A percentile compares a stretch with the other conserved stretches of the same genome.
Conservation (phyloP, 2,329 filamentous ascomycete species). For the Penicillium polonicum region DNA sequence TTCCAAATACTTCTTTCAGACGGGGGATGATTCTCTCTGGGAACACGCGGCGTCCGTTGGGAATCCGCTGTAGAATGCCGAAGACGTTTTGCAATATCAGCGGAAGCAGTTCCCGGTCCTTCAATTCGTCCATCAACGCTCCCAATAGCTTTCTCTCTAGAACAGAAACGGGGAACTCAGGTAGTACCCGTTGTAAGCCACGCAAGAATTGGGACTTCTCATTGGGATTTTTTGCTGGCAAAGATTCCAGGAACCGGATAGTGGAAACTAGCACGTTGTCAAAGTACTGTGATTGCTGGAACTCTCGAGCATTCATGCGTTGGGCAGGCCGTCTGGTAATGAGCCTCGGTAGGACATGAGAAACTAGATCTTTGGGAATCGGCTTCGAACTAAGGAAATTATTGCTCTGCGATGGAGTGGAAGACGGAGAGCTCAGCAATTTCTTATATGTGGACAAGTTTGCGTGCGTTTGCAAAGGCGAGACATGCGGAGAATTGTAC, state of each 20-base stretch:
- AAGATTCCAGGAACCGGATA: constrained; percentile 86
- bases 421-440: constrained; percentile 73
- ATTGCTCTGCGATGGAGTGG: constrained; percentile 75
- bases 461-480: constrained; percentile 77
- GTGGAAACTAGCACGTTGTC: constrained; percentile 96
- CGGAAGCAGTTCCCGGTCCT: constrained; percentile 82
- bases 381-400: constrained; percentile 78
- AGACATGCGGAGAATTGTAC: constrained; percentile 91
- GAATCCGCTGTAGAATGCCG: constrained; percentile 77
- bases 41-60: constrained; percentile 74
- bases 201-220: constrained; percentile 93
- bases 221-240: constrained; percentile 85
- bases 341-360: constrained; percentile 75
- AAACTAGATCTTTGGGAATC: constrained; percentile 74
- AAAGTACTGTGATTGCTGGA: constrained; percentile 94
- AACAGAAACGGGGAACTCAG: constrained; percentile 89
- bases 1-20: constrained; percentile 78
- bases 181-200: constrained; percentile 79
- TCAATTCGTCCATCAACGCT: constrained; percentile 85
- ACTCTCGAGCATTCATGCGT: constrained; percentile 81
- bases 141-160: constrained; percentile 93
- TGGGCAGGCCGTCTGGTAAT: constrained; percentile 86
- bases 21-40: constrained; percentile 82
- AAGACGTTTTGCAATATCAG: constrained; percentile 89
- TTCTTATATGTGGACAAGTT: constrained; percentile 84